Evolutionary conservation across 495 filamentous ascomycete species (phyloP).

Genomic region (Ascobolus immersus): DNA sequence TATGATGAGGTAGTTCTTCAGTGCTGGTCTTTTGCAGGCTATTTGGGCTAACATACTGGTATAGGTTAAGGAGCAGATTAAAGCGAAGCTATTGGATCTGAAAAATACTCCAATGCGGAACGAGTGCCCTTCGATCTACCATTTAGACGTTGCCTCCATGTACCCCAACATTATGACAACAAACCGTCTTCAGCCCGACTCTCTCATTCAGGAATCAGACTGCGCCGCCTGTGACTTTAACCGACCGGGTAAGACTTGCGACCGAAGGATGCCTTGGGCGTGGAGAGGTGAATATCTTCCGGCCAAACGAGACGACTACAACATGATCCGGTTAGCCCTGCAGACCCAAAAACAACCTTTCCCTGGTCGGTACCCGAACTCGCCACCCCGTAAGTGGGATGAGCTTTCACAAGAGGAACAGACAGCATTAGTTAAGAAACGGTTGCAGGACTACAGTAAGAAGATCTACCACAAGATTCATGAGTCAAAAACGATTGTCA

Average conservation of each 20-base stretch:
- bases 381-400: slow-evolving; percentile 45
- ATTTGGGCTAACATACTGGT: slow-evolving; percentile 3
- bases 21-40: background rate
- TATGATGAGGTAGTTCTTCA: slow-evolving; percentile 39
- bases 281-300: slow-evolving; percentile 97
- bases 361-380: slow-evolving; percentile 44
- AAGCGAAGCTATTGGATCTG: slow-evolving; percentile 40
- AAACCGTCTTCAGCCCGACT: slow-evolving; percentile 89
- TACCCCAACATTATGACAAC: slow-evolving; percentile 99
- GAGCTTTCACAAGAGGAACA: slow-evolving; percentile 71
- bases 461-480: slow-evolving; percentile 99
- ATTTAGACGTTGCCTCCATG: slow-evolving; percentile 97
- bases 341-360: slow-evolving; percentile 88
- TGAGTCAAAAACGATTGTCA: slow-evolving; percentile 73
- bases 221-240: slow-evolving; percentile 99
- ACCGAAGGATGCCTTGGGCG: slow-evolving; percentile 82
- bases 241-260: slow-evolving; percentile 86
- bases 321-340: slow-evolving; percentile 88
- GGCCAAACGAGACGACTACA: slow-evolving; percentile 90
- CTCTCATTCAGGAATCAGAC: slow-evolving; percentile 87
- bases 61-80: slow-evolving; percentile 54
- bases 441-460: slow-evolving; percentile 78
- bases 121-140: slow-evolving; percentile 83
- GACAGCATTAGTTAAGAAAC: slow-evolving; percentile 53
- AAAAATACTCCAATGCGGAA: slow-evolving; percentile 55